Evolutionary conservation across 495 filamentous ascomycete genomes (phyloP), one percentile per base, ranked within the genome.

Genomic region (Parmelia sp.): DNA sequence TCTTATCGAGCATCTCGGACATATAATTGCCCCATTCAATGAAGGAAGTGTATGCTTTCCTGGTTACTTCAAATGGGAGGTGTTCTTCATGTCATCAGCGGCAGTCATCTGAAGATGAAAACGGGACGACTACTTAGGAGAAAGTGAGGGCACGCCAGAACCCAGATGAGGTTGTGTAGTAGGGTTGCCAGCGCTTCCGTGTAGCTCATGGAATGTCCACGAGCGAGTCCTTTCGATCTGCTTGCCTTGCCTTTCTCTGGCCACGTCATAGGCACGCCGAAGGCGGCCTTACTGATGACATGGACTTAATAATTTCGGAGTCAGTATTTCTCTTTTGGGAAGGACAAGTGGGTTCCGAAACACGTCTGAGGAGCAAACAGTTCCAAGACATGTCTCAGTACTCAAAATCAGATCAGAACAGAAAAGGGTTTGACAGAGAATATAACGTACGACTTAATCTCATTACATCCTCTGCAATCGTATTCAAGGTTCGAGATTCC

Each of bases 201-300:
- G 69, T 86, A 89, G 53, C 77, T 84, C 80, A 90, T 76, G 2
- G 76, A 80, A 63, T 88, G 83, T 0, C 86, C 83, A 57, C 21
- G 42, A n/a, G 19, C 36, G 25, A 42, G 8, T 37, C 2, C 36
- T 6, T 57, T 31, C 61, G 36, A 8, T 49, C 33, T 53, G 53
- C n/a, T 53, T 1, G 45, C 60, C 37, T 62, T 40, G 21, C n/a
- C 33, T 27, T 62, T 62, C 37, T 25, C 23, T 23, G 60, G 81
- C 84, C 85, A 88, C 23, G 79, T 63, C 40, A 87, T 74, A 23
- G 75, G 73, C 33, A 86, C 77, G 19, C 84, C 85, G 68, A 90
- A 89, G 0, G 85, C 87, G 57, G 85, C 84, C 62, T 82, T 80
- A 58, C 84, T 84, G 70, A 90, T 88, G 62, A 90, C 83, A 67